Evolutionary conservation across 495 filamentous ascomycete species (phyloP).

Genomic region (Podospora anserina): DNA sequence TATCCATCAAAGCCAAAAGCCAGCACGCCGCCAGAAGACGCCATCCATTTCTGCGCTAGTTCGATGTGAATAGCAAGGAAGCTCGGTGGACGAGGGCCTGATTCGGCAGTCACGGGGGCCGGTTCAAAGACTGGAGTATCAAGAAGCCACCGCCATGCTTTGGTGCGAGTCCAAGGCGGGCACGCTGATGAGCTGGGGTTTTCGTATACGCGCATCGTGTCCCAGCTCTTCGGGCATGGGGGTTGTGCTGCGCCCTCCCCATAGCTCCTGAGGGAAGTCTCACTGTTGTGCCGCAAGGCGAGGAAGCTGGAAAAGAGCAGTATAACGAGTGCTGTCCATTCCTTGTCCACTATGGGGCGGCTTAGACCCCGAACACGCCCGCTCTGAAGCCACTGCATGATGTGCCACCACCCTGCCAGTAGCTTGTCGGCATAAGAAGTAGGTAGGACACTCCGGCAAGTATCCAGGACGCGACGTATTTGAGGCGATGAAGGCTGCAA

Average conservation of each 20-base stretch:
- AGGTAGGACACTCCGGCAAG: constrained; percentile 61
- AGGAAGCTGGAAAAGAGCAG: constrained; percentile 58
- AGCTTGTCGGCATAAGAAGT: constrained; percentile 61
- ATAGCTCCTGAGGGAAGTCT: constrained; percentile 16
- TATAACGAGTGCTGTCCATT: constrained; percentile 78
- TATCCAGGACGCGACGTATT: constrained; percentile 56
- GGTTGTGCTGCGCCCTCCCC: neutral
- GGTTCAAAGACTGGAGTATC: constrained; percentile 47
- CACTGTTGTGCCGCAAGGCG: constrained; percentile 32
- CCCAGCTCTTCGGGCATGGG: constrained; percentile 34
- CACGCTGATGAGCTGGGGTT: constrained; percentile 51
- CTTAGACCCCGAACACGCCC: constrained; percentile 39
- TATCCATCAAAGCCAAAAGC: constrained; percentile 55
- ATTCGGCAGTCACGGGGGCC: constrained; percentile 13
- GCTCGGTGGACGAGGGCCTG: constrained; percentile 26
- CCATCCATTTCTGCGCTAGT: constrained; percentile 55
- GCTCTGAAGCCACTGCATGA: constrained; percentile 62
- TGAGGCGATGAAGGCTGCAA: constrained; percentile 61
- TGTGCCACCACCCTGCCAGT: constrained; percentile 71
- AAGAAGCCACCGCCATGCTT: constrained; percentile 72
- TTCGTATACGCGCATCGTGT: constrained; percentile 37
- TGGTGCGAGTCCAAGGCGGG: constrained; percentile 62
- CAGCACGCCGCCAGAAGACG: constrained; percentile 49
- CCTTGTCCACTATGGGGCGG: constrained; percentile 47
- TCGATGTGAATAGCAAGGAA: constrained; percentile 45